These are phyloP conservation scores for Trametes hirsuta DNA, from an alignment of 1,284 basidiomycete genomes.

Conservation along the genomic window DNA sequence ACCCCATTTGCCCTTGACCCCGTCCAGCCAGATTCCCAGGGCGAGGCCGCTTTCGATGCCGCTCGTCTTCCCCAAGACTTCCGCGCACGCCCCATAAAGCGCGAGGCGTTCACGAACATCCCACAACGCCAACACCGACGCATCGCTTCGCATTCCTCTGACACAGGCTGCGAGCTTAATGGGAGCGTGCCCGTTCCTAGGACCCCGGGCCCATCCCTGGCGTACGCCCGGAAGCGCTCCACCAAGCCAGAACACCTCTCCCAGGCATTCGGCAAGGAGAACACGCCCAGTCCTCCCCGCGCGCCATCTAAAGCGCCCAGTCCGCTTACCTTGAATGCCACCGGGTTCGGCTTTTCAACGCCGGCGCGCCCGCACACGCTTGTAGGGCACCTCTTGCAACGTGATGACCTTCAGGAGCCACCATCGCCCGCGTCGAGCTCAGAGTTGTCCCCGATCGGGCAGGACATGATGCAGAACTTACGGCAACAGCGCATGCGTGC, in stretches of 20 bases:
- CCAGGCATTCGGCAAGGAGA: slow-evolving; percentile 29
- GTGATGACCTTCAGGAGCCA: slow-evolving; percentile 22
- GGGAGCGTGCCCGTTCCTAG: neutral
- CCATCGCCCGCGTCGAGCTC: slow-evolving; percentile 73
- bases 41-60: neutral
- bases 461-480: slow-evolving; percentile 66
- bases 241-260: slow-evolving; percentile 4
- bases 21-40: neutral
- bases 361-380: slow-evolving; percentile 36
- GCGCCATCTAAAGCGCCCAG: neutral
- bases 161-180: neutral
- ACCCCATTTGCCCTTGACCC: neutral
- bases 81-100: neutral
- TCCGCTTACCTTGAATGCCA: neutral
- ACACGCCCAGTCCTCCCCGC: slow-evolving; percentile 25
- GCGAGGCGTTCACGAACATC: slow-evolving; percentile 18
- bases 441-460: slow-evolving; percentile 68
- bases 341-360: slow-evolving; percentile 24
- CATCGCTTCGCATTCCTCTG: slow-evolving; percentile 14
- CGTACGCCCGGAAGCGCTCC: neutral
- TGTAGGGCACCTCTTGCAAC: slow-evolving; percentile 19
- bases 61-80: neutral
- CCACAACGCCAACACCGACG: slow-evolving; percentile 21
- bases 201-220: neutral
- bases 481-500: slow-evolving; percentile 57